Percentiles rank a stretch among this genome's conserved stretches.
phyloP scores from a whole-genome alignment of 805 yeast genomes.

The Metschnikowia gruessii region DNA sequence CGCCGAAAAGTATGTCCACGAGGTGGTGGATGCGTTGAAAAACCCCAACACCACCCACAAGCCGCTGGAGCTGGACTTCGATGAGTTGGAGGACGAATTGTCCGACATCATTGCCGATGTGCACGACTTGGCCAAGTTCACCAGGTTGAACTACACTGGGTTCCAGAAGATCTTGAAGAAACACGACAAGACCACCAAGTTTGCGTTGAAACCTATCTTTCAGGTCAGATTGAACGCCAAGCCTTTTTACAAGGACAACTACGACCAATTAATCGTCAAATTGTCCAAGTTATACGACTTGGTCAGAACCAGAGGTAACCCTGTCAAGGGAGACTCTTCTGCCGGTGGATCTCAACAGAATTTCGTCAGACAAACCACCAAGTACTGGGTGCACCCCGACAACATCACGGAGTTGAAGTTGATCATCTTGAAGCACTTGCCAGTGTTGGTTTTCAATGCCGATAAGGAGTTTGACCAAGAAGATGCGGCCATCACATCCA shows the following conservation, averaged over 20 bases:
- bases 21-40: constrained; percentile 52
- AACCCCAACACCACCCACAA: constrained; percentile 36
- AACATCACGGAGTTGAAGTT: constrained; percentile 94
- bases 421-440: constrained; percentile 88
- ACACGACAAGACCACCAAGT: constrained; percentile 83
- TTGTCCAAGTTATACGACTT: constrained; percentile 85
- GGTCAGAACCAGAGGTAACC: constrained; percentile 94
- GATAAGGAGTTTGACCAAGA: constrained; percentile 93
- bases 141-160: constrained; percentile 92
- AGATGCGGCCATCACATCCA: constrained; percentile 95
- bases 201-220: constrained; percentile 81
- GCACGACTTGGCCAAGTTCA: constrained; percentile 92
- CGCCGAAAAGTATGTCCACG: constrained; percentile 67
- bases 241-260: constrained; percentile 94
- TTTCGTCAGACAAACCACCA: constrained; percentile 97
- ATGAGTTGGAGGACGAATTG: constrained; percentile 43
- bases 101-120: constrained; percentile 92
- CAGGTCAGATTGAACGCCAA: constrained; percentile 89
- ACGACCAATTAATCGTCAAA: constrained; percentile 84
- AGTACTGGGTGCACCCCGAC: constrained; percentile 99
- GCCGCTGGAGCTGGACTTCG: constrained; percentile 43
- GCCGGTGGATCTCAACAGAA: constrained; percentile 99
- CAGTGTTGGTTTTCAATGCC: constrained; percentile 94
- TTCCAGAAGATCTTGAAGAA: constrained; percentile 95
- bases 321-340: constrained; percentile 88